A percentile compares a stretch with the other conserved stretches of the same genome.
Evolutionary conservation across 176 grass and related monocot genomes (phyloP).

Genomic region (Hyparrhenia diplandra): DNA sequence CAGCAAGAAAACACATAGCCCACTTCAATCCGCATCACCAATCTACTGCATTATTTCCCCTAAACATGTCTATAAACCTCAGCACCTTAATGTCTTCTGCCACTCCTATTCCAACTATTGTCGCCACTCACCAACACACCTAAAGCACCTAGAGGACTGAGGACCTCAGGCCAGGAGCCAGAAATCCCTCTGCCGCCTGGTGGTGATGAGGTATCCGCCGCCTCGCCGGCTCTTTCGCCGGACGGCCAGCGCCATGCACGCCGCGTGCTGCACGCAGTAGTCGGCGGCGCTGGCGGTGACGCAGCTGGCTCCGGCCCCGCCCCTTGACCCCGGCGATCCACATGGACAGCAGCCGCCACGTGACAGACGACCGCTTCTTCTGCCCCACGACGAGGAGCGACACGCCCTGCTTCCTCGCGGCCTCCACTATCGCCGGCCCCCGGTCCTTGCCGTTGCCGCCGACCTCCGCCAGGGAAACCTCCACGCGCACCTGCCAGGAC

Average conservation of each 20-base stretch:
- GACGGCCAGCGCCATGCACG: slow-evolving; percentile 64
- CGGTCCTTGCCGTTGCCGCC: slow-evolving; percentile 27
- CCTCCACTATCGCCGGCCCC: slow-evolving; percentile 66
- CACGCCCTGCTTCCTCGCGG: slow-evolving; percentile 44
- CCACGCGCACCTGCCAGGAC: slow-evolving; percentile 41
- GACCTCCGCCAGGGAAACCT: slow-evolving; percentile 41
- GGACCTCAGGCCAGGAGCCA: slow-evolving; percentile 82
- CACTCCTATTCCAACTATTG: slow-evolving; percentile 2
- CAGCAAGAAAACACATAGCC: neutral
- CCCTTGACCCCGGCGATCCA: slow-evolving; percentile 34
- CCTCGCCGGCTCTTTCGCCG: slow-evolving; percentile 65
- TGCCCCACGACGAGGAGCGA: slow-evolving; percentile 75
- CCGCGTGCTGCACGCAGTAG: slow-evolving; percentile 69
- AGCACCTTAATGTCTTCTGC: neutral
- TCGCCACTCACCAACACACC: slow-evolving; percentile 4
- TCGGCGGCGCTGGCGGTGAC: slow-evolving; percentile 25
- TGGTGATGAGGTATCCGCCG: slow-evolving; percentile 77
- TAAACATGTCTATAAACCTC: neutral
- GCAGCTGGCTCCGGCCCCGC: neutral
- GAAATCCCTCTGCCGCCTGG: slow-evolving; percentile 66
- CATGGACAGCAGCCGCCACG: slow-evolving; percentile 56
- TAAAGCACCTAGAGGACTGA: neutral
- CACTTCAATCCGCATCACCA: neutral
- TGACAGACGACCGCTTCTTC: slow-evolving; percentile 50
- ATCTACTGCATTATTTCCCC: neutral